Base-by-base conservation (phyloP, 768 basidiomycete species). In the Mycena vitilis region DNA sequence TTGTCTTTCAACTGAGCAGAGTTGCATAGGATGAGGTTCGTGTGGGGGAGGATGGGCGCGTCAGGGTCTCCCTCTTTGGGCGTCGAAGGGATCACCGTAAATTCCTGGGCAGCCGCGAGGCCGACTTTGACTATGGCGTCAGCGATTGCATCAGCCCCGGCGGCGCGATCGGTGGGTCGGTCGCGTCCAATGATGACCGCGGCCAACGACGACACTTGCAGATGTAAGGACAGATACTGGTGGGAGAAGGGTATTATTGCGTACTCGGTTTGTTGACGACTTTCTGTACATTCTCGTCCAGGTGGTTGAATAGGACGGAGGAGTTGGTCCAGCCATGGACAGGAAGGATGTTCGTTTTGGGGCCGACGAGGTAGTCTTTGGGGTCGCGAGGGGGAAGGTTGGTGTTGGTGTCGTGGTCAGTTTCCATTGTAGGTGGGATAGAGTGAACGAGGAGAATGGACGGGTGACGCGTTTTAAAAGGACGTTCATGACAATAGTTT, bases 181-280 rank as follows among this genome's bases (percentile, higher is more conserved):
- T 65, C 55, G 0, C 47, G 54, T 48, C 45, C 54, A n/a, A 65
- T n/a, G 18, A 57, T 57, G 0, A 65, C 54, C 48, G 63, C 63
- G 1, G 36, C 54, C 1, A 65, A 23, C 4, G 63, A 65, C 9
- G 63, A 65, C 63, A 65, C 63, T 65, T 54, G n/a, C n/a, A n/a
- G n/a, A n/a, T 2, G 23, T 23, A 1, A 36, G 37, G 5, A 63
- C 9, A 15, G 16, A 13, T 54, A 5, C 34, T n/a, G 5, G 1
- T 22, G 15, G 22, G n/a, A n/a, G n/a, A n/a, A n/a, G n/a, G n/a
- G n/a, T n/a, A n/a, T n/a, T n/a, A n/a, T 60, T 23, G 9, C 62
- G 44, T 40, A 63, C 62, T 55, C 2, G 62, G 62, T 37, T 63
- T 63, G 34, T 63, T 53, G 52, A 55, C 55, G 34, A 53, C 49